Percentiles rank a stretch among this genome's conserved stretches.
phyloP scores from a whole-genome alignment of 192 early-diverging fungal species.

The Coemansia sp. region DNA sequence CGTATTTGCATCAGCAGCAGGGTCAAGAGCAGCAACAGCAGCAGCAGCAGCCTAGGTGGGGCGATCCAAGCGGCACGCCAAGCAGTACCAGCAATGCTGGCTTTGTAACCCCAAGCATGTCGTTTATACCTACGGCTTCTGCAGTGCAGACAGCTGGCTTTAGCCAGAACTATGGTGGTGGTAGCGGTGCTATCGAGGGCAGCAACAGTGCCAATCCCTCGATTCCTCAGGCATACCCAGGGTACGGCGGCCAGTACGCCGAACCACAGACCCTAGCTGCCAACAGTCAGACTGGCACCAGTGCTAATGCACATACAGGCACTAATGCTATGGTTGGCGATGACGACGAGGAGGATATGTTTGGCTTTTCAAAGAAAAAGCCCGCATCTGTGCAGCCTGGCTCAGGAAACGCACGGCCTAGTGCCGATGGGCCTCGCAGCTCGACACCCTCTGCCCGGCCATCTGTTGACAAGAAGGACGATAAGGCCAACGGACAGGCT shows the following conservation, averaged over 20 bases:
- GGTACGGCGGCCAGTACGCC: neutral
- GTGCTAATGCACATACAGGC: neutral
- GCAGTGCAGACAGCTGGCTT: neutral
- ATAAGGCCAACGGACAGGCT: constrained; percentile 15
- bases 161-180: neutral
- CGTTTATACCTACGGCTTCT: constrained; percentile 12
- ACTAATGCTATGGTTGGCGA: constrained; percentile 8
- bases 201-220: neutral
- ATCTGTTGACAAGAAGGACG: constrained; percentile 11
- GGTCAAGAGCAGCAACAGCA: constrained; percentile 10
- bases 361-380: constrained; percentile 47
- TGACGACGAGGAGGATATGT: constrained; percentile 51
- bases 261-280: neutral
- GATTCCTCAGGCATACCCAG: neutral
- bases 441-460: constrained; percentile 16
- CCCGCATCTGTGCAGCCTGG: constrained; percentile 3
- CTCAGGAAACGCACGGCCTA: constrained; percentile 16
- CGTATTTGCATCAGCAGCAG: constrained; percentile 1
- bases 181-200: constrained; percentile 2
- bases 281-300: neutral
- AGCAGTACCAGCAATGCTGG: constrained; percentile 3
- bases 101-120: constrained; percentile 16
- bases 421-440: constrained; percentile 23
- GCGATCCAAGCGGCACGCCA: constrained; percentile 13
- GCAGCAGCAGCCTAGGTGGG: constrained; percentile 31